Evolutionary conservation across 352 stramenopile species (phyloP).

Genomic region (Pythium rhizo-oryzae): DNA sequence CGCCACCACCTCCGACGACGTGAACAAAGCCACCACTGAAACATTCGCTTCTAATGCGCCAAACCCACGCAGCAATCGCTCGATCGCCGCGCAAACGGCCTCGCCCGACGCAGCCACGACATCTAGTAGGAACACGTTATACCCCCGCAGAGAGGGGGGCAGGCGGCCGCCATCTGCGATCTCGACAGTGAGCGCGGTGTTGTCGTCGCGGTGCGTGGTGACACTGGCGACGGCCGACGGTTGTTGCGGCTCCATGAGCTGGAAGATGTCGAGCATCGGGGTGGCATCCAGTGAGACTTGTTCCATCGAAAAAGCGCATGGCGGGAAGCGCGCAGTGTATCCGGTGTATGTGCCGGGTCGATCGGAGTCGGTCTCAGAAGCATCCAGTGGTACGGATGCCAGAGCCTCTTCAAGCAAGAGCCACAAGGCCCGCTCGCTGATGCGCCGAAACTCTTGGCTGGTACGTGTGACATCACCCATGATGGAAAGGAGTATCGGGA

Average conservation of each 20-base stretch:
- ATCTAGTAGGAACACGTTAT: no score
- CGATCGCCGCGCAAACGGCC: no score
- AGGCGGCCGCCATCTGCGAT: slow-evolving; percentile 12
- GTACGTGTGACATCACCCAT: neutral
- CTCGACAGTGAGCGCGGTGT: neutral
- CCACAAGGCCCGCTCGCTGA: slow-evolving; percentile 47
- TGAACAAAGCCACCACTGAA: slow-evolving; percentile 47
- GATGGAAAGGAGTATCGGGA: neutral
- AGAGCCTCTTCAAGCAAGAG: slow-evolving; percentile 51
- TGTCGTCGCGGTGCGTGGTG: neutral
- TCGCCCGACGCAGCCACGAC: no score
- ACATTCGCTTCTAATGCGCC: no score
- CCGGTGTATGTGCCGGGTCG: slow-evolving; percentile 12
- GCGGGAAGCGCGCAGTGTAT: no score
- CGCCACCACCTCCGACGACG: slow-evolving; percentile 36
- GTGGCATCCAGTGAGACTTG: no score
- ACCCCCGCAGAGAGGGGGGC: slow-evolving; percentile 33
- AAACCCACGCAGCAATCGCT: no score
- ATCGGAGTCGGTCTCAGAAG: no score
- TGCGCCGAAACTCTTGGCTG: slow-evolving; percentile 35
- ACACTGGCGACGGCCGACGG: slow-evolving; percentile 2
- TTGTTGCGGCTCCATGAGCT: slow-evolving; percentile 25
- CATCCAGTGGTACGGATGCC: slow-evolving; percentile 7
- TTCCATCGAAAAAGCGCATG: no score
- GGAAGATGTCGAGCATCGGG: slow-evolving; percentile 36